Percentiles rank a stretch among this genome's conserved stretches.
phyloP scores from a whole-genome alignment of 2,329 filamentous ascomycete genomes.

The Venturia nashicola region DNA sequence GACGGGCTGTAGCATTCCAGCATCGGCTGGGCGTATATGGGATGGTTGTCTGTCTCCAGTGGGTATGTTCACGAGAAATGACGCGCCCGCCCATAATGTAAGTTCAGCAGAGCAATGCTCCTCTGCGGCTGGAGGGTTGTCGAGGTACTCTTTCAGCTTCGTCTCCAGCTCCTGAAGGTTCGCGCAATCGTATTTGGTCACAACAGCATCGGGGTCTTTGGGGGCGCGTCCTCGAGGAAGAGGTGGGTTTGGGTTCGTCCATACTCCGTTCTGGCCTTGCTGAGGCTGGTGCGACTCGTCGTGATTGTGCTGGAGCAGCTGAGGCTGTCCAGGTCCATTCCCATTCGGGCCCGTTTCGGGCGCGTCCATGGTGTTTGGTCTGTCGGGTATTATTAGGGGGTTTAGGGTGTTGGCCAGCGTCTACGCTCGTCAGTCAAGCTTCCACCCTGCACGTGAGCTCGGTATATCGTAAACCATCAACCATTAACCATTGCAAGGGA shows the following conservation, averaged over 20 bases:
- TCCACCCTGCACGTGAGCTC: not conserved
- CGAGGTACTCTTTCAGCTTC: slow-evolving; percentile 23
- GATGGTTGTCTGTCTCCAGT: not conserved
- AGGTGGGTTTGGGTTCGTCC: slow-evolving; percentile 12
- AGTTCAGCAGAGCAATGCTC: slow-evolving; percentile 27
- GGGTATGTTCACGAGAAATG: slow-evolving; percentile 18
- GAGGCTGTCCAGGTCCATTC: not conserved
- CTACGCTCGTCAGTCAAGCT: too few species aligned
- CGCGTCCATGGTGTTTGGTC: not conserved
- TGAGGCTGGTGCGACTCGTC: not conserved
- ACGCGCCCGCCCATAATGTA: slow-evolving; percentile 25
- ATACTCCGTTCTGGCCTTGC: slow-evolving; percentile 7
- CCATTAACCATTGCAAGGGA: not conserved
- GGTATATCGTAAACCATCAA: not conserved
- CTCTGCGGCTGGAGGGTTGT: slow-evolving; percentile 20
- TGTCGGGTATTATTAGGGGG: not conserved
- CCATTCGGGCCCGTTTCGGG: not conserved
- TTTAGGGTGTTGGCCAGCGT: not conserved
- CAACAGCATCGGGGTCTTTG: slow-evolving; percentile 23
- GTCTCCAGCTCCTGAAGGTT: slow-evolving; percentile 25
- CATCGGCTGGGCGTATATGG: not conserved
- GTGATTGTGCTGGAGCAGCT: not conserved
- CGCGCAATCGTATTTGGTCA: slow-evolving; percentile 19
- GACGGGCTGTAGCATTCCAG: slow-evolving; percentile 3
- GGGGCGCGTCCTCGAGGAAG: slow-evolving; percentile 26